Conservation (phyloP, 257 asterid species). For the Ilex aquifolium region DNA sequence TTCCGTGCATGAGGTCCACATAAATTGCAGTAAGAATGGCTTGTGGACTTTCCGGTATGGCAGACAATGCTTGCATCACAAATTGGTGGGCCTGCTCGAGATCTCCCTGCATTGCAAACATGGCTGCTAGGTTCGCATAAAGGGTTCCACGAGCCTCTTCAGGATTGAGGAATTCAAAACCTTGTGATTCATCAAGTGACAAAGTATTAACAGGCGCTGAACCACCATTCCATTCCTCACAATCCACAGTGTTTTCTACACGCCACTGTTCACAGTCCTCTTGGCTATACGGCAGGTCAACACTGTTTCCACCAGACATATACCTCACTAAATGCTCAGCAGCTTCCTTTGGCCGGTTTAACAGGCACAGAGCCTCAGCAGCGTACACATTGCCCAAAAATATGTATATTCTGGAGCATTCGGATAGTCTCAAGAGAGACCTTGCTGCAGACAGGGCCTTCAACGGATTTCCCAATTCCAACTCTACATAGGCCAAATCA, state of each 20-base stretch:
- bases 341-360: constrained; percentile 73
- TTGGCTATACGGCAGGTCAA: constrained; percentile 55
- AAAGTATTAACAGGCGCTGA: constrained; percentile 14
- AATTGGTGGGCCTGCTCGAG: constrained; percentile 53
- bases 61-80: constrained; percentile 45
- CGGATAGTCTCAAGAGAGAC: constrained; percentile 48
- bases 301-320: constrained; percentile 39
- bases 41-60: constrained; percentile 42
- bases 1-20: constrained; percentile 62
- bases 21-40: constrained; percentile 68
- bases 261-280: constrained; percentile 69
- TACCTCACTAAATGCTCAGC: constrained; percentile 46
- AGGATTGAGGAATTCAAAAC: constrained; percentile 49
- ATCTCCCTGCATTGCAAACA: constrained; percentile 54
- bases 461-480: constrained; percentile 62
- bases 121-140: constrained; percentile 57
- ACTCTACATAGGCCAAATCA: constrained; percentile 69
- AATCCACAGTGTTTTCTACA: constrained; percentile 45
- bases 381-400: constrained; percentile 67
- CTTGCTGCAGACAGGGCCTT: constrained; percentile 53
- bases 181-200: constrained; percentile 34
- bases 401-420: constrained; percentile 44
- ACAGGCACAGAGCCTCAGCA: constrained; percentile 82
- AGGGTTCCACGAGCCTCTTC: constrained; percentile 76
- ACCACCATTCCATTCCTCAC: constrained; percentile 44